Base-by-base conservation (phyloP, 2,329 filamentous ascomycete species). In the Graphilbum fragrans region DNA sequence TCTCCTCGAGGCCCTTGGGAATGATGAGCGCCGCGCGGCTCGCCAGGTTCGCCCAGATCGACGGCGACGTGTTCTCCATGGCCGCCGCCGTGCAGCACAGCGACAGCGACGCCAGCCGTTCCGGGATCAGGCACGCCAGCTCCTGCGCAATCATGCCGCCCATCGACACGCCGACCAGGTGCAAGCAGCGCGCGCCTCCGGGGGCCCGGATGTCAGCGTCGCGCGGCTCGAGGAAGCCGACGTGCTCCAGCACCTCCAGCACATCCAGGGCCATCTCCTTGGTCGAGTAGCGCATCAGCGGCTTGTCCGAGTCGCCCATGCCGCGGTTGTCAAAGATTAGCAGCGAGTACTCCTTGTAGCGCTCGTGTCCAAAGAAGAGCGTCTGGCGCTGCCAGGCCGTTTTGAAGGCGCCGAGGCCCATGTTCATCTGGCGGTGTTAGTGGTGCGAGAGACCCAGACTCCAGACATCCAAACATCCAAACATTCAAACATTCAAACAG, bases 61-160 rank as follows among this genome's bases (percentile, higher is more conserved):
- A 79, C n/a, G 67, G 61, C 37, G 67, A 69, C 21, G 76, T 77
- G 60, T 77, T 77, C 47, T 77, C 70, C 44, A 82, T 66, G 27
- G 58, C 56, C 5, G 77, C 71, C 1, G 77, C 73, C 2, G 80
- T 83, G 56, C 70, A 77, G 47, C 79, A 59, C 3, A 85, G 67
- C 27, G 63, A 69, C 17, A 85, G 61, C 16, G 69, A 74, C 20
- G 64, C 61, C 41, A 84, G 56, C 37, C 72, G 64, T 12, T 60
- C 47, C 0, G 77, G 75, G 23, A 65, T 60, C n/a, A 66, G 58
- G 49, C 60, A 65, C 19, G 70, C 76, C 4, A 94, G 55, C 62
- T 94, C 87, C 60, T 94, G 87, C 3, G 84, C 77, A 52, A 94
- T 90, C 87, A 94, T 94, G 53, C 87, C 86, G 48, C 86, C 86